A percentile compares a stretch with the other conserved stretches of the same genome.
Evolutionary conservation across 2,329 filamentous ascomycete species (phyloP).

Genomic region (Aschersonia sp.): DNA sequence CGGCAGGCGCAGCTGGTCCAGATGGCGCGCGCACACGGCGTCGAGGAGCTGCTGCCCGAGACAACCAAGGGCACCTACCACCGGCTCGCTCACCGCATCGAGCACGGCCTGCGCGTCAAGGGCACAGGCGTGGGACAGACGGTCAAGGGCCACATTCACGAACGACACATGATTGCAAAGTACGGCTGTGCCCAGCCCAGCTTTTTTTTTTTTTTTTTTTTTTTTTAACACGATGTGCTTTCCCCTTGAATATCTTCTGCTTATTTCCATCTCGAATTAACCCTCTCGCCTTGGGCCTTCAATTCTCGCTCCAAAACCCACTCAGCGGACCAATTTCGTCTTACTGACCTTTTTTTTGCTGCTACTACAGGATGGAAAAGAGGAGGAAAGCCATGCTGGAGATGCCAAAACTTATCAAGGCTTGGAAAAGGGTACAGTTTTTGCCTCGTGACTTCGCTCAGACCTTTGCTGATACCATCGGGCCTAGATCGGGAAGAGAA

Average conservation of each 20-base stretch:
- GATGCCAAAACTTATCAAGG: constrained; percentile 82
- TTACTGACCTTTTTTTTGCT: background rate
- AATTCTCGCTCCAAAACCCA: background rate
- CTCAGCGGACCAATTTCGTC: constrained; percentile 1
- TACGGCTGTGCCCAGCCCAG: constrained; percentile 20
- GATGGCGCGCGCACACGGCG: constrained; percentile 61
- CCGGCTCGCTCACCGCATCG: constrained; percentile 55
- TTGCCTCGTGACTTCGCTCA: constrained; percentile 1
- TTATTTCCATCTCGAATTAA: constrained; percentile 6
- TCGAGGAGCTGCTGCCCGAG: constrained; percentile 66
- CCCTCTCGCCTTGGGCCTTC: background rate
- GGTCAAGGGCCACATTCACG: constrained; percentile 92
- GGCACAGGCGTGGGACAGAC: constrained; percentile 83
- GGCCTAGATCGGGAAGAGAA: constrained; percentile 34
- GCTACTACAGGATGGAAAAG: constrained; percentile 54
- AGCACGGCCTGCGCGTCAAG: constrained; percentile 72
- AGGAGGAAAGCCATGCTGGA: constrained; percentile 83
- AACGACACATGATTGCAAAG: constrained; percentile 68
- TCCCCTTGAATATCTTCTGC: too few species aligned
- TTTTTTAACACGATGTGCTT: too few species aligned
- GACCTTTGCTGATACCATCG: constrained; percentile 15
- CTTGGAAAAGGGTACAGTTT: constrained; percentile 78
- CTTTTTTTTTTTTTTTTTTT: background rate
- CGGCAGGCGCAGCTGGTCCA: constrained; percentile 86
- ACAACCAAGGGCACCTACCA: constrained; percentile 62